Evolutionary conservation across 305 asterid species (phyloP).

Genomic region (Coffea humblotiana): DNA sequence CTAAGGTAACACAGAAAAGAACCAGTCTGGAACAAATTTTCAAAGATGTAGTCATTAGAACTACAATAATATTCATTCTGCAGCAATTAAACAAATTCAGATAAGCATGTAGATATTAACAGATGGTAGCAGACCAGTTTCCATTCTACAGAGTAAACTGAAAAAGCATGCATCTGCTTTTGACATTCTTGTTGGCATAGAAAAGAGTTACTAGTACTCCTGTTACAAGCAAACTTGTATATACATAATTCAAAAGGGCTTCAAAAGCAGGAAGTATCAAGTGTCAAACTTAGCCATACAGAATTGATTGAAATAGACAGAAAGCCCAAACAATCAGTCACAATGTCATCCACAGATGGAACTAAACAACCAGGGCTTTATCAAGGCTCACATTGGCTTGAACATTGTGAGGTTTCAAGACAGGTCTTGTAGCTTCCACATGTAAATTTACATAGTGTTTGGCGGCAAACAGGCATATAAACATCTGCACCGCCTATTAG

Average conservation of each 20-base stretch:
- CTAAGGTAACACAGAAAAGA: not conserved
- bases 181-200: not conserved
- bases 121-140: not conserved
- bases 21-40: not conserved
- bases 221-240: not conserved
- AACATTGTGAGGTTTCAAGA: not conserved
- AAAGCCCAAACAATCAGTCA: not conserved
- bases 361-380: conserved; percentile 10
- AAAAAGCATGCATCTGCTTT: too few species aligned
- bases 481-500: conserved; percentile 80
- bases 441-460: conserved; percentile 50
- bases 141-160: not conserved
- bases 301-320: not conserved
- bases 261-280: not conserved
- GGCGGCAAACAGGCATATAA: conserved; percentile 92
- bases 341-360: not conserved
- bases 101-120: not conserved
- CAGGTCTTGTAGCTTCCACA: conserved; percentile 13
- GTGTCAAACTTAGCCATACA: not conserved
- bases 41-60: not conserved
- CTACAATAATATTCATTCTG: not conserved
- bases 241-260: not conserved
- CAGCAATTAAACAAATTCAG: not conserved
- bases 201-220: not conserved
- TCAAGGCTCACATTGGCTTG: not conserved